A percentile compares a stretch with the other conserved stretches of the same genome.
Evolutionary conservation across 805 yeast genomes (phyloP).

Genomic region (Saturnispora silvae): DNA sequence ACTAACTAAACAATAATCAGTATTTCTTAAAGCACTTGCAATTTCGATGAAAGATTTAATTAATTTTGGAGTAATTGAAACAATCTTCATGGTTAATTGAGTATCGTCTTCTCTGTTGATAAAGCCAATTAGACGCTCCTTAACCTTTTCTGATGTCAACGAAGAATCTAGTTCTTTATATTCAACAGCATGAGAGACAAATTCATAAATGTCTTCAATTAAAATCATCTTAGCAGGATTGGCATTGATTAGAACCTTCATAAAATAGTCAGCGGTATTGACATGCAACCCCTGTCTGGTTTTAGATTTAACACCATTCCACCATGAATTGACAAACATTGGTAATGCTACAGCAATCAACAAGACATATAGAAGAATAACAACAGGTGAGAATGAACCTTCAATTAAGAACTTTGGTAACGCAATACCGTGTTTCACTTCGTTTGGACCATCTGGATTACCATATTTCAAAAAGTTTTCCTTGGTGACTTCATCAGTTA

Average conservation of each 20-base stretch:
- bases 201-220: conserved; percentile 43
- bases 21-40: conserved; percentile 66
- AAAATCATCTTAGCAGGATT: conserved; percentile 60
- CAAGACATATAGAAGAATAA: conserved; percentile 51
- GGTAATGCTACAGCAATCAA: conserved; percentile 77
- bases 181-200: conserved; percentile 62
- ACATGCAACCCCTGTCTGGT: conserved; percentile 79
- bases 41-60: conserved; percentile 69
- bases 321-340: conserved; percentile 74
- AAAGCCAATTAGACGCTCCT: conserved; percentile 43
- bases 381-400: conserved; percentile 58
- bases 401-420: conserved; percentile 86
- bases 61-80: conserved; percentile 54
- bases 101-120: conserved; percentile 41
- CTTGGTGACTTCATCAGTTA: conserved; percentile 79
- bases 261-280: conserved; percentile 70
- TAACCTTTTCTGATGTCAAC: conserved; percentile 36
- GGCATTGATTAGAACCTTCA: conserved; percentile 61
- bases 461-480: conserved; percentile 82
- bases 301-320: conserved; percentile 70
- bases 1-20: conserved; percentile 50
- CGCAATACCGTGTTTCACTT: conserved; percentile 85
- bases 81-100: conserved; percentile 40
- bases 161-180: conserved; percentile 34
- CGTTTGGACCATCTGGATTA: conserved; percentile 97